Evolutionary conservation across 1,284 basidiomycete species (phyloP), one percentile per base, ranked within the genome.

Genomic region (Ceratobasidium sp.): DNA sequence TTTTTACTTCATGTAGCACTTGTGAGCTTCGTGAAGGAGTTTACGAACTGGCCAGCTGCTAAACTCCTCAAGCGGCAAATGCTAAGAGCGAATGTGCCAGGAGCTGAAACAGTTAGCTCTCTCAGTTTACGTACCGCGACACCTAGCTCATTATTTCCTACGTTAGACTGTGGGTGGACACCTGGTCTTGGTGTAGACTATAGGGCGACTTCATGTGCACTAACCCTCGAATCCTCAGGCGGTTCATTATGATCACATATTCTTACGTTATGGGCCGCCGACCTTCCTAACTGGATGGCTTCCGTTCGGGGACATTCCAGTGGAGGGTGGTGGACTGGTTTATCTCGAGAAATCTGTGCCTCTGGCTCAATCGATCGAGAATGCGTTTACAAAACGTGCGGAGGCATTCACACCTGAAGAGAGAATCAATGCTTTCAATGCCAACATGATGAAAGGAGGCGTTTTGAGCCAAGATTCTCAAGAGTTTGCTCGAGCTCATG

Each of bases 231-330:
- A 21, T 38, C 44, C 2, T n/a, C 38, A 61, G 58, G 58, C 58
- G 18, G 58, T 61, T 23, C 58, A 61, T 44, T 61, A 61, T 26
- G 58, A 61, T 23, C 58, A 61, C 38, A 61, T 76, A 30, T 78
- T 78, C 72, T 71, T 78, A 0, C 75, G 76, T 13, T 70, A 47
- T 41, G 77, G 73, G 1, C 75, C 76, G 16, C 76, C 77, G 5
- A 78, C 75, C 5, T 69, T 75, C 1, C 70, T 79, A 28, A 79
- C 78, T 3, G 78, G 75, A 0, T 79, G 78, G 78, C 73, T 79
- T 18, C 78, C 78, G 3, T 73, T 79, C 47, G 78, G 78, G 1
- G 77, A 77, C 59, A 71, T 76, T 44, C 70, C 75, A 6, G 76
- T 76, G 18, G 59, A 73, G 3, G 66, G 70, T 38, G 78, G 78